Conservation (phyloP, 2,329 filamentous ascomycete genomes). For the Fusarium guadeloupense region DNA sequence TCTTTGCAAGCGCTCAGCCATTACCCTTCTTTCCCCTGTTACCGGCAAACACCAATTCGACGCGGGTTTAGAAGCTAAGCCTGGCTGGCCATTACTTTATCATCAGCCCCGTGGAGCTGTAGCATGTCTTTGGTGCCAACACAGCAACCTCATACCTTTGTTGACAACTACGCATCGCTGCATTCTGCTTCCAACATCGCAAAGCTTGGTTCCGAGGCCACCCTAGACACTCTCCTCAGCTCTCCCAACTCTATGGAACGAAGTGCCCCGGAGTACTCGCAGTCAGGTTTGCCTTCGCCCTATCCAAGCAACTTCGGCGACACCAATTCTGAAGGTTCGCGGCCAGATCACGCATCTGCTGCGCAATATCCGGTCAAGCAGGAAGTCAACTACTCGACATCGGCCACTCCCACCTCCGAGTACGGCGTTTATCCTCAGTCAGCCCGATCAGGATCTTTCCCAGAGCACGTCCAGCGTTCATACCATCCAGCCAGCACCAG, state of each 20-base stretch:
- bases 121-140: conserved; percentile 50
- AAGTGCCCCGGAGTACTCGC: conserved; percentile 78
- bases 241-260: conserved; percentile 63
- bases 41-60: conserved; percentile 45
- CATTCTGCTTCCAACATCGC: conserved; percentile 30
- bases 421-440: conserved; percentile 81
- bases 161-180: conserved; percentile 41
- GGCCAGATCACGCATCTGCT: conserved; percentile 93
- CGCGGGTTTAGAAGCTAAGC: conserved; percentile 48
- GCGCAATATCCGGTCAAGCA: conserved; percentile 86
- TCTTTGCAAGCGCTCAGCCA: conserved; percentile 45
- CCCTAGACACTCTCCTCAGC: conserved; percentile 39
- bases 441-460: conserved; percentile 84
- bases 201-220: conserved; percentile 42
- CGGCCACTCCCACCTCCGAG: conserved; percentile 87
- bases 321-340: conserved; percentile 83
- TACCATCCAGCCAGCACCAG: conserved; percentile 83
- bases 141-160: conserved; percentile 47
- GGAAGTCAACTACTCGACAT: conserved; percentile 81
- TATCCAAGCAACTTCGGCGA: conserved; percentile 72
- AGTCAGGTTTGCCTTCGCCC: conserved; percentile 86
- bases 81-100: conserved; percentile 45
- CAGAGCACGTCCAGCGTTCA: conserved; percentile 85
- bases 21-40: conserved; percentile 43
- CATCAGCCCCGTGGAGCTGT: conserved; percentile 45